Percentiles rank a stretch among this genome's conserved stretches.
Evolutionary conservation across 2,329 filamentous ascomycete genomes (phyloP).

Genomic region (Helotiales sp.): DNA sequence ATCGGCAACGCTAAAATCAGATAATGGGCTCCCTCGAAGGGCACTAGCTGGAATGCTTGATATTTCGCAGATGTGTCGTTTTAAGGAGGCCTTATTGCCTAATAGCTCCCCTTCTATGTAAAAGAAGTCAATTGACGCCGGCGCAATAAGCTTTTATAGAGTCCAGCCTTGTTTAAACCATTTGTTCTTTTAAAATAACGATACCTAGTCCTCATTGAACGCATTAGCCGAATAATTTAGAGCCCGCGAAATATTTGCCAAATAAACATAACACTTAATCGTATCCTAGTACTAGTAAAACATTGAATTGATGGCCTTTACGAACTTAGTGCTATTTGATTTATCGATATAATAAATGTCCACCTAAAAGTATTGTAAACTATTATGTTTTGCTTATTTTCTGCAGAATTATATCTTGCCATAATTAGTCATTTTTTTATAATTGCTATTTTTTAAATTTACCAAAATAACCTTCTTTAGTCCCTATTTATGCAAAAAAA

Average conservation of each 20-base stretch:
- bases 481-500: slow-evolving; percentile 29
- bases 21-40: slow-evolving; percentile 14
- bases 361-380: slow-evolving; percentile 23
- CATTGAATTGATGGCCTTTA: slow-evolving; percentile 16
- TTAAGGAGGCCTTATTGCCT: slow-evolving; percentile 20
- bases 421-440: slow-evolving; percentile 20
- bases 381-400: slow-evolving; percentile 6
- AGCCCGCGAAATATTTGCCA: slow-evolving; percentile 16
- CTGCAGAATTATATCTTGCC: slow-evolving; percentile 16
- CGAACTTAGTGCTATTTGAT: slow-evolving; percentile 16
- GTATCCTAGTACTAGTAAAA: slow-evolving; percentile 21
- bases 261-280: slow-evolving; percentile 26
- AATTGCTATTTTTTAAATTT: slow-evolving; percentile 12
- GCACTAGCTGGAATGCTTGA: slow-evolving; percentile 16
- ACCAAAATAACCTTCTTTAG: slow-evolving; percentile 20
- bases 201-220: slow-evolving; percentile 12
- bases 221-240: background rate
- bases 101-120: slow-evolving; percentile 15
- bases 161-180: slow-evolving; percentile 20
- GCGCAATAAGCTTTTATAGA: slow-evolving; percentile 27
- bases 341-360: slow-evolving; percentile 34
- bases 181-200: slow-evolving; percentile 10
- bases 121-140: slow-evolving; percentile 26
- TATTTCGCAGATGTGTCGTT: slow-evolving; percentile 19
- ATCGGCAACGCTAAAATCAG: slow-evolving; percentile 18